A percentile compares a stretch with the other conserved stretches of the same genome.
phyloP scores from a whole-genome alignment of 371 early-diverging fungal genomes.

The Dichotomocladium elegans region DNA sequence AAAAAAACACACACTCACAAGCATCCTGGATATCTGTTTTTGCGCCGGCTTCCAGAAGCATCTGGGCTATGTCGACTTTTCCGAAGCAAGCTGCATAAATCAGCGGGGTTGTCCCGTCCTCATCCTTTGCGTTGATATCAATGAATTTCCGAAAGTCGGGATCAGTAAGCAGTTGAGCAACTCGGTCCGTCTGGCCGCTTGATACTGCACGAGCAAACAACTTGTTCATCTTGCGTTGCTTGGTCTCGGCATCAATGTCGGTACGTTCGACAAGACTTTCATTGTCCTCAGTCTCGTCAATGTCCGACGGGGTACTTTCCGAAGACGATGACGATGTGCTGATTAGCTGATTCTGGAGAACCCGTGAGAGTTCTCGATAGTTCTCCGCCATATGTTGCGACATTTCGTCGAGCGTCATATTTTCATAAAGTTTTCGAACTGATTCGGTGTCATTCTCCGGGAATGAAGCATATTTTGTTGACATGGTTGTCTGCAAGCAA shows the following conservation, averaged over 20 bases:
- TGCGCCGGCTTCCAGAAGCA: slow-evolving; percentile 74
- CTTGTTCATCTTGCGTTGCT: slow-evolving; percentile 39
- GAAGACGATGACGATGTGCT: slow-evolving; percentile 11
- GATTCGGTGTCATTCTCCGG: slow-evolving; percentile 1
- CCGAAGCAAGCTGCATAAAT: slow-evolving; percentile 89
- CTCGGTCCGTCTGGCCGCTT: slow-evolving; percentile 92
- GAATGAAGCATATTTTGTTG: background rate
- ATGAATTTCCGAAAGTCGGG: slow-evolving; percentile 50
- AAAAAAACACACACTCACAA: slow-evolving; percentile 41
- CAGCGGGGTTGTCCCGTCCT: slow-evolving; percentile 81
- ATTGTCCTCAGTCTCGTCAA: slow-evolving; percentile 6
- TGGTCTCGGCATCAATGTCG: slow-evolving; percentile 31
- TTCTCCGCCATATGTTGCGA: slow-evolving; percentile 32
- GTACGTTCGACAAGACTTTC: background rate
- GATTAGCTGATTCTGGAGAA: slow-evolving; percentile 23
- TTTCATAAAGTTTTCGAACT: slow-evolving; percentile 31
- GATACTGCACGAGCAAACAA: slow-evolving; percentile 62
- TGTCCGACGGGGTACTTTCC: slow-evolving; percentile 12
- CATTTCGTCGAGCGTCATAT: slow-evolving; percentile 38
- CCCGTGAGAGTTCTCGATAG: slow-evolving; percentile 28
- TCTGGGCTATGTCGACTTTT: slow-evolving; percentile 59
- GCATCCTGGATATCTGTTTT: slow-evolving; percentile 72
- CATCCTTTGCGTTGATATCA: slow-evolving; percentile 76
- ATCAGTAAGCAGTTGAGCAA: slow-evolving; percentile 58
- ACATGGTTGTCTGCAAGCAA: background rate